A percentile compares a stretch with the other conserved stretches of the same genome.
phyloP scores from a whole-genome alignment of 352 stramenopile genomes.

The Pythium chondricola region DNA sequence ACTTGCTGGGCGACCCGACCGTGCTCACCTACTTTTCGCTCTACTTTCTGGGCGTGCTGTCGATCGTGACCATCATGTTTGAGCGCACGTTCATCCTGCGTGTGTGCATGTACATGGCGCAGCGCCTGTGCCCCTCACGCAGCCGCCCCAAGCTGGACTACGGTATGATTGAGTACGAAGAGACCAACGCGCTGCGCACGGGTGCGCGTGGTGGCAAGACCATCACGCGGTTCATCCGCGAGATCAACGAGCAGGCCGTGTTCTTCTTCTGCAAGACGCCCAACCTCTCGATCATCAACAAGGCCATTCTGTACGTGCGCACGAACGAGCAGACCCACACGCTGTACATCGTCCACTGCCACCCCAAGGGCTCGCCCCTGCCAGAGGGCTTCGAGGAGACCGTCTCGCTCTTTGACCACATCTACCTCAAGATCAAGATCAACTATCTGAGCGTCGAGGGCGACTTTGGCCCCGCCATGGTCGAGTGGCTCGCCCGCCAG shows the following conservation, averaged over 20 bases:
- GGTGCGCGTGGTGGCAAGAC: slow-evolving; percentile 79
- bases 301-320: slow-evolving; percentile 93
- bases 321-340: slow-evolving; percentile 91
- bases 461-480: slow-evolving; percentile 81
- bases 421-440: slow-evolving; percentile 95
- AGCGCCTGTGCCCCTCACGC: slow-evolving; percentile 69
- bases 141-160: slow-evolving; percentile 18
- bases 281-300: slow-evolving; percentile 93
- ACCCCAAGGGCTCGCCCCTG: slow-evolving; percentile 47
- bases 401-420: slow-evolving; percentile 88
- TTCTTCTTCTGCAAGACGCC: slow-evolving; percentile 93
- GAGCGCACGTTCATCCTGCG: slow-evolving; percentile 84
- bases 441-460: slow-evolving; percentile 88
- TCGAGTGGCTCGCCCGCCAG: slow-evolving; percentile 89
- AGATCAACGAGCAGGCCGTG: slow-evolving; percentile 87
- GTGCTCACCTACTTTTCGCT: slow-evolving; percentile 87
- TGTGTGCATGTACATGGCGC: slow-evolving; percentile 74
- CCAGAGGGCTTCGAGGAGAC: slow-evolving; percentile 79
- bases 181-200: slow-evolving; percentile 58
- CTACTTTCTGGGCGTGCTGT: slow-evolving; percentile 80
- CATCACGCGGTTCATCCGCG: slow-evolving; percentile 75
- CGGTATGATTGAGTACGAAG: slow-evolving; percentile 27
- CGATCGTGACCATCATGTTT: slow-evolving; percentile 86
- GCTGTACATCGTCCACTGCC: slow-evolving; percentile 90
- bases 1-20: slow-evolving; percentile 79